Conservation (phyloP, 495 filamentous ascomycete species). For the Aspergillus heteromorphus region DNA sequence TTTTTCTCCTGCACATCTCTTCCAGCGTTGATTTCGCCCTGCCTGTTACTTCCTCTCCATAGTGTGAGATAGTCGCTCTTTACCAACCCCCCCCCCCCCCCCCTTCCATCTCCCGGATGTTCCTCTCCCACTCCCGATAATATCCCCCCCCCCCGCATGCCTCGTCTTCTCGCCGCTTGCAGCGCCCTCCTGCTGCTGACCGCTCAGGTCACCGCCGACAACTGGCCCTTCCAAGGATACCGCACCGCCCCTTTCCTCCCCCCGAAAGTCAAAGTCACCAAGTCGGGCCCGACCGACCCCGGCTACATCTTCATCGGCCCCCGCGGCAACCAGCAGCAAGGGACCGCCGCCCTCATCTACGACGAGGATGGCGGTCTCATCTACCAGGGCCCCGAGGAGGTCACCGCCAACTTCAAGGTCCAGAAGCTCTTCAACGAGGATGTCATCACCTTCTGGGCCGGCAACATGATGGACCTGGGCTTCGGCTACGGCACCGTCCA, state of each 20-base stretch:
- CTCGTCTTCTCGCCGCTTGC: slow-evolving; percentile 14
- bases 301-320: slow-evolving; percentile 34
- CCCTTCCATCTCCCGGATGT: slow-evolving; percentile 4
- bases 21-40: neutral
- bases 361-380: slow-evolving; percentile 28
- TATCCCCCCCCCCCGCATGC: neutral
- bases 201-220: slow-evolving; percentile 19
- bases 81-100: neutral
- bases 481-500: slow-evolving; percentile 31
- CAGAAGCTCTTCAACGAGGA: slow-evolving; percentile 27
- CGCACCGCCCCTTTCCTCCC: slow-evolving; percentile 25
- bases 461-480: slow-evolving; percentile 29
- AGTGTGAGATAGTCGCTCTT: neutral
- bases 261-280: slow-evolving; percentile 25
- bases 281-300: slow-evolving; percentile 24
- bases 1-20: neutral
- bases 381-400: slow-evolving; percentile 29
- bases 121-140: too few species aligned
- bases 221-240: slow-evolving; percentile 24
- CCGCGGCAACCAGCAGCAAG: slow-evolving; percentile 24
- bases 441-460: slow-evolving; percentile 35
- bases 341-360: slow-evolving; percentile 32
- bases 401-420: slow-evolving; percentile 32
- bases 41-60: neutral
- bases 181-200: slow-evolving; percentile 26